Percentiles rank a stretch among this genome's conserved stretches.
phyloP scores from a whole-genome alignment of 805 yeast genomes.

The Spathaspora hagerdaliae region DNA sequence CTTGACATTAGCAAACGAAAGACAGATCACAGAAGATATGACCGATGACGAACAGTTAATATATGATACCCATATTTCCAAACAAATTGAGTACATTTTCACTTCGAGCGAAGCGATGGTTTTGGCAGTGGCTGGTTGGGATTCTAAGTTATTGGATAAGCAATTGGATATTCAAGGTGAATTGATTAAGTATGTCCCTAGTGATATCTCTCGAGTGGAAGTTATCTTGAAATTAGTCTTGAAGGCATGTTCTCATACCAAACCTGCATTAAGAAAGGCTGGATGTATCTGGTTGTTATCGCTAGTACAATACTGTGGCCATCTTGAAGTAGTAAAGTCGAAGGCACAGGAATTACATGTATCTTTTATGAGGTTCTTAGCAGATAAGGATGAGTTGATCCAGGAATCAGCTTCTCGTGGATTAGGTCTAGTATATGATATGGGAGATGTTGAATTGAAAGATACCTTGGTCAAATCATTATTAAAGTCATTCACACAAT shows the following conservation, averaged over 20 bases:
- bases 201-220: constrained; percentile 14
- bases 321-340: constrained; percentile 32
- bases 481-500: constrained; percentile 73
- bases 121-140: constrained; percentile 72
- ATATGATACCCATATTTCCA: constrained; percentile 57
- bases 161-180: constrained; percentile 52
- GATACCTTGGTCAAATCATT: constrained; percentile 72
- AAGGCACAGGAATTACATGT: constrained; percentile 62
- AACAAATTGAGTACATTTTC: constrained; percentile 72
- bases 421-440: constrained; percentile 72
- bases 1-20: constrained; percentile 40
- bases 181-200: constrained; percentile 13
- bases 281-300: constrained; percentile 86
- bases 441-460: constrained; percentile 63
- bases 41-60: constrained; percentile 41
- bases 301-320: constrained; percentile 68
- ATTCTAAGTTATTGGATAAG: constrained; percentile 50
- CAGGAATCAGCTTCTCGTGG: constrained; percentile 94
- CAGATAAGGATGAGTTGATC: constrained; percentile 79
- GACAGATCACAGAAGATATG: constrained; percentile 13
- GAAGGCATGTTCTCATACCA: constrained; percentile 53
- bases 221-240: constrained; percentile 49
- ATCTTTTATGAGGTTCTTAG: constrained; percentile 71
- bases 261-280: constrained; percentile 70
- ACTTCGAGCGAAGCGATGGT: constrained; percentile 82